Evolutionary conservation across 805 yeast genomes (phyloP), one percentile per base, ranked within the genome.

Genomic region (Metschnikowia amazonensis): DNA sequence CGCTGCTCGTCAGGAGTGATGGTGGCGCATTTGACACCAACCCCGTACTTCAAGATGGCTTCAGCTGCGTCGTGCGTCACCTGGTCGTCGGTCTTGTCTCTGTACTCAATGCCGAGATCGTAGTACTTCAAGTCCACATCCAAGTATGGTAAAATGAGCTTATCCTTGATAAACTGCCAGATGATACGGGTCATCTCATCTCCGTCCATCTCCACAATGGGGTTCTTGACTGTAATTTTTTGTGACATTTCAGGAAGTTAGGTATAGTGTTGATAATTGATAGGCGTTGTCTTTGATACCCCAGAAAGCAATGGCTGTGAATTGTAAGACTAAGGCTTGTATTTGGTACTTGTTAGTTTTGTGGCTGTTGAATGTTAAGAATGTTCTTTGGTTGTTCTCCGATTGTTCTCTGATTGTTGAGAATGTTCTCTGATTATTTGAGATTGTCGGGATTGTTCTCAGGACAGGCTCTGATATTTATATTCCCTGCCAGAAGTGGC

Each of bases 171-270:
- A 58, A 78, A 72, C 51, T 79, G 75, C 94, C 94, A 86, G 64
- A 86, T 86, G 60, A 86, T 84, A 64, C 92, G 74, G 52, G 94
- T 86, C 92, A 84, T 84, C 64, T 86, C 94, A 64, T 86, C 94
- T 58, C 94, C 94, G 59, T 85, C 90, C 60, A 86, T 63, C 55
- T 86, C 94, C 46, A 86, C 94, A 50, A 86, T 71, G 37, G 92
- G 92, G 45, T 74, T 78, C 59, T 79, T 76, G 37, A 86, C 90
- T 57, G 80, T 79, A 62, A 86, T 81, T 62, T 84, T 85, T 5
- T 36, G 29, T 36, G 20, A 8, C 38, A 36, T 36, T 8, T 23
- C 13, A 17, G 3, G 14, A 11, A 4, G 10, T 8, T 24, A 8
- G 27, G 5, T 3, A 10, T 24, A 4, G 27, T 24, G 7, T 8